Conservation (phyloP, 768 basidiomycete species). For the Hericium coralloides region DNA sequence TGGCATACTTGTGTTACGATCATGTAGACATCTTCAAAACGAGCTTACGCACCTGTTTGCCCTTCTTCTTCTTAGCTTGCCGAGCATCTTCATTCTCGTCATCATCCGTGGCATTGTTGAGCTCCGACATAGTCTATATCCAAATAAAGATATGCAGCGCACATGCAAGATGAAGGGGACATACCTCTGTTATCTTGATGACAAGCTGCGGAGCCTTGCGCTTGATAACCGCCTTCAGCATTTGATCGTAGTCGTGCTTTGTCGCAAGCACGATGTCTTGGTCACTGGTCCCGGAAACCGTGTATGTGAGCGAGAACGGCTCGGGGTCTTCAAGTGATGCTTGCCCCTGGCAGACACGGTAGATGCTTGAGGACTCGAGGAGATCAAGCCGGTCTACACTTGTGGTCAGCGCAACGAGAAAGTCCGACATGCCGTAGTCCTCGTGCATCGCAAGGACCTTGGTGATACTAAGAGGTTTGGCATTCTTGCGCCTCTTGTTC, state of each 20-base stretch:
- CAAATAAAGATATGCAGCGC: background rate
- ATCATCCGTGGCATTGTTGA: background rate
- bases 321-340: background rate
- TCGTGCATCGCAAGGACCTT: background rate
- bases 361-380: background rate
- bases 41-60: background rate
- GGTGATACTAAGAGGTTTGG: background rate
- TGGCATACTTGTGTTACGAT: background rate
- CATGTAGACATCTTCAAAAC: background rate
- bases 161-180: background rate
- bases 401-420: background rate
- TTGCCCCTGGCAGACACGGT: background rate
- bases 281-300: background rate
- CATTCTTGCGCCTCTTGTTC: background rate
- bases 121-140: background rate
- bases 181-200: background rate
- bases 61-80: background rate
- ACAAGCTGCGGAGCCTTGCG: background rate
- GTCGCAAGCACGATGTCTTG: background rate
- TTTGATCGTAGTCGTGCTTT: background rate
- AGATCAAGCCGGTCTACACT: background rate
- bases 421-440: background rate
- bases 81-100: background rate
- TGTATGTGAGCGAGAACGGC: background rate
- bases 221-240: background rate